These are phyloP conservation scores for Fusarium continuum DNA, from an alignment of 2,329 filamentous ascomycete species.

Conservation along the genomic window DNA sequence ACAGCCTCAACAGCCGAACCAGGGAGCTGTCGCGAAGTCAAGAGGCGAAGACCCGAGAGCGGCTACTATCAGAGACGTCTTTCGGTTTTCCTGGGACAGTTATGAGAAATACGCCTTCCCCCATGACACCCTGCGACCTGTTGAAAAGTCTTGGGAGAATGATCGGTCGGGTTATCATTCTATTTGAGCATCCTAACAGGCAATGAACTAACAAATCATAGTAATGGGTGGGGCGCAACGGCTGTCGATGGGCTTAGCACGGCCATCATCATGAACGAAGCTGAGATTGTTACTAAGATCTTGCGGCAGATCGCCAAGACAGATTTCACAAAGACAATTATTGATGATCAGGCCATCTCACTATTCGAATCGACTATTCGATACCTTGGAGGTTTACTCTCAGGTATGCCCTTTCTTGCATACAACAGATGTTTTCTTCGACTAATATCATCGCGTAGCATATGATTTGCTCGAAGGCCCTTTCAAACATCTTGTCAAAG, in stretches of 20 bases:
- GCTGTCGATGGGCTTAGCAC: conserved; percentile 35
- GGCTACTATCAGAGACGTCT: too few species aligned
- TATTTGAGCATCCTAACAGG: accelerated
- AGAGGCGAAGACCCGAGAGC: too few species aligned
- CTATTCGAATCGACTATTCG: conserved; percentile 34
- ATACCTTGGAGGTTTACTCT: conserved; percentile 31
- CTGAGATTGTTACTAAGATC: conserved; percentile 27
- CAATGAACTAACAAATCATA: neutral
- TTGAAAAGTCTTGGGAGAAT: conserved; percentile 17
- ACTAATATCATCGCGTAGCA: conserved; percentile 2
- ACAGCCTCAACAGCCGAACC: too few species aligned
- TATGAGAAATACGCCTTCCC: conserved; percentile 31
- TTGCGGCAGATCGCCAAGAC: conserved; percentile 21
- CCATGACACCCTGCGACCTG: conserved; percentile 28
- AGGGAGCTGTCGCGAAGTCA: too few species aligned
- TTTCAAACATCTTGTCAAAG: conserved; percentile 13
- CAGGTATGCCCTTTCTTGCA: neutral
- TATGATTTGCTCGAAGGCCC: conserved; percentile 27
- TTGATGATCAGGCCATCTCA: conserved; percentile 10
- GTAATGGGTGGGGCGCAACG: conserved; percentile 37
- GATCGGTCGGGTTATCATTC: conserved; percentile 10
- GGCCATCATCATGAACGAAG: conserved; percentile 32
- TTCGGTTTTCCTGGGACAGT: conserved; percentile 34
- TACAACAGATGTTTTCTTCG: neutral
- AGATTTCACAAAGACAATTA: conserved; percentile 20